Base-by-base conservation (phyloP, 805 yeast species). In the Jamesozyma piceae region DNA sequence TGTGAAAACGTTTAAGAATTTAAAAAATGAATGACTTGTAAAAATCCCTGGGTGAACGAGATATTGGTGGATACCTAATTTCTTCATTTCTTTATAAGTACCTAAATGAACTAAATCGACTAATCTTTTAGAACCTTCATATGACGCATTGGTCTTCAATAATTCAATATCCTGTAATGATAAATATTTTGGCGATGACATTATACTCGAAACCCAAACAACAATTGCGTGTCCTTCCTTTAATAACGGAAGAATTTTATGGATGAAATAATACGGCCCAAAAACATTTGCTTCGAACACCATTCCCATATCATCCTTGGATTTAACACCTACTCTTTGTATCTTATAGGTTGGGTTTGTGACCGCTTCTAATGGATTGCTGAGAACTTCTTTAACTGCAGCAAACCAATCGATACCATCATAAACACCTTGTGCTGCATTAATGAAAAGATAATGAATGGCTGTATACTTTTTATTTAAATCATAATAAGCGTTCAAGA, bases 221-320 rank as follows among this genome's bases (percentile, higher is more conserved):
- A 88, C 68, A 43, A 74, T 73, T 0, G 92, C 88, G 3, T 82
- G 80, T 2, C 68, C 66, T 2, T 64, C 58, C 9, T 63, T 49
- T n/a, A 89, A 63, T 30, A 77, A 63, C 2, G 76, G 76, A 32
- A 69, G 60, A 18, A 90, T 64, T 48, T 75, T 78, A 51, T 82
- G 84, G 42, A 89, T 71, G 41, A 92, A 66, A 61, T 80, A 92
- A 66, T 84, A 89, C 2, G 97, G 97, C 0, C 95, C 95, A 65
- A 92, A 86, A n/a, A 90, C 95, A 58, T 92, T 92, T 4, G 92
- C 94, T 63, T 92, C 95, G 67, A 90, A 92, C 3, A 88, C 87
- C 26, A 83, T 66, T 1, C 97, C 97, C 69, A 90, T 52, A 0
- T 77, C 88, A 62, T 92, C 98, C 17, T 55, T 60, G 1, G 95